Evolutionary conservation across 352 stramenopile genomes (phyloP), one percentile per base, ranked within the genome.

Genomic region (Globisporangium recalcitrans): DNA sequence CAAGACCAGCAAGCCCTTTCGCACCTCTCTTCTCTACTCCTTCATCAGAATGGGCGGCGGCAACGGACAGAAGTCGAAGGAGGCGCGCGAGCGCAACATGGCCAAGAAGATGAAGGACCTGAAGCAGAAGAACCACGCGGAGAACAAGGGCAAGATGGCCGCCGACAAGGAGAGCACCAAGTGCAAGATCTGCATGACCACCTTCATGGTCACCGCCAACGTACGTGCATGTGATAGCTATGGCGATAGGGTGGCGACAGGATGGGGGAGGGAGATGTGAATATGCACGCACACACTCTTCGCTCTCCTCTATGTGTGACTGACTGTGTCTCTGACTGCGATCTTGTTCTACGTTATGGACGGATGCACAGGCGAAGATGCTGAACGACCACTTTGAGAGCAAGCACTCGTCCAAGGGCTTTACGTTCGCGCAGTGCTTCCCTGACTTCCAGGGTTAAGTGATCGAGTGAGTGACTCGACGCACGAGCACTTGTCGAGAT

Each of bases 151-250:
- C 65, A 93, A 93, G 73, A 93, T 93, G 81, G 72, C 81, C 63
- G 80, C 82, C n/a, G 85, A 93, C 69, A 77, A 77, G 52, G 74
- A 77, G 47, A 80, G 75, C 31, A 80, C 88, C 74, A 93, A 91
- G 74, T 93, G 85, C 80, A 93, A 91, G 58, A 91, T 93, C 71
- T 93, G 85, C 71, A 84, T 93, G 71, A 90, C 83, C 36, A 91
- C 82, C 14, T 92, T 93, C 65, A 90, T 93, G 79, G 72, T 92
- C 70, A 93, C 84, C 22, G 85, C 82, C 57, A 90, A 70, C 49
- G 85, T 92, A 80, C 61, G 84, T 31, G 21, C n/a, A 27, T 49
- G n/a, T 26, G 14, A 16, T 49, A 21, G 0, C 19, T 46, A 11
- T 46, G 38, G 11, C 11, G 31, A 34, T 34, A 34, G 31, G 7